A percentile compares a stretch with the other conserved stretches of the same genome.
Conservation (phyloP, 176 grass and related monocot genomes). For the Phragmites australis region DNA sequence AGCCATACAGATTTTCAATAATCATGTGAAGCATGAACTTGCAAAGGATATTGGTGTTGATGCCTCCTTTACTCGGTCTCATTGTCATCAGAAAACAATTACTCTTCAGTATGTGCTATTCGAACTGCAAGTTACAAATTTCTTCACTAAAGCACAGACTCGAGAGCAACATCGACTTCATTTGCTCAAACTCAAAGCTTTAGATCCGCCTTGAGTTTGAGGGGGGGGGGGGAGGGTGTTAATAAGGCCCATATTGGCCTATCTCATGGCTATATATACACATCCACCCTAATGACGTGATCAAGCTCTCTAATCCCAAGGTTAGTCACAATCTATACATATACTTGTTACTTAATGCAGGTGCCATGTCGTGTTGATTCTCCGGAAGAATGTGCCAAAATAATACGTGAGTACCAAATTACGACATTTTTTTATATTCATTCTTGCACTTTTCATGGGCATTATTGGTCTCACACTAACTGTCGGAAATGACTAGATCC, state of each 20-base stretch:
- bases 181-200: background rate
- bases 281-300: no score
- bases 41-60: background rate
- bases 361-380: constrained; percentile 75
- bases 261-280: no score
- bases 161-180: background rate
- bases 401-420: constrained; percentile 60
- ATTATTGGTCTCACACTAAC: background rate
- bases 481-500: background rate
- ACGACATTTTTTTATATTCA: background rate
- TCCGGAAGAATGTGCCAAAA: constrained; percentile 80
- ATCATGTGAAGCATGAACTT: background rate
- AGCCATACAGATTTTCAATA: background rate
- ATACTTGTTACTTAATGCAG: constrained; percentile 44
- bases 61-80: background rate
- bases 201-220: background rate
- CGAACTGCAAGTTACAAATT: background rate
- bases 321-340: background rate
- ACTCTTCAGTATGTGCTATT: background rate
- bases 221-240: background rate
- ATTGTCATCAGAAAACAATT: background rate
- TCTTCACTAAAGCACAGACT: background rate
- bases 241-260: background rate
- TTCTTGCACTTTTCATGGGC: background rate
- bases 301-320: no score